These are phyloP conservation scores for Tulasnella calospora DNA, from an alignment of 768 basidiomycete species.

Conservation along the genomic window DNA sequence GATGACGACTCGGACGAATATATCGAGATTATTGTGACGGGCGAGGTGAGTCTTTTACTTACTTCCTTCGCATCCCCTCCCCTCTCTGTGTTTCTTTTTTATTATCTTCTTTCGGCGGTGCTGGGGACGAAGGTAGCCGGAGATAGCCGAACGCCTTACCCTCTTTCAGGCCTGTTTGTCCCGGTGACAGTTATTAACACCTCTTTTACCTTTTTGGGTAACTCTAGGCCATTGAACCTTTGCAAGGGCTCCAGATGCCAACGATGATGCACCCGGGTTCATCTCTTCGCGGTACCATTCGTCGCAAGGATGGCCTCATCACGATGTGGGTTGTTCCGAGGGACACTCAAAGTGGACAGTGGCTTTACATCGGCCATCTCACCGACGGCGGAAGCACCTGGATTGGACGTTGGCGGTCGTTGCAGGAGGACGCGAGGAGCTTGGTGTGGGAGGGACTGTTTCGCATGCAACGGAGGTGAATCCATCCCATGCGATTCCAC, in stretches of 20 bases:
- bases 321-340: neutral
- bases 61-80: neutral
- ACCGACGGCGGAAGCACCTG: conserved; percentile 10
- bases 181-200: neutral
- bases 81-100: neutral
- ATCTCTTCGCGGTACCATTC: conserved; percentile 14
- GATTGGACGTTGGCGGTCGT: conserved; percentile 18
- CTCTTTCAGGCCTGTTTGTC: conserved; percentile 1
- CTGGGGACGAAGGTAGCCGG: neutral
- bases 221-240: conserved; percentile 21
- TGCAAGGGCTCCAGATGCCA: neutral
- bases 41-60: conserved; percentile 43
- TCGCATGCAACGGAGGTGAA: conserved; percentile 19
- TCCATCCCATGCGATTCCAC: neutral
- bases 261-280: conserved; percentile 15
- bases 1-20: conserved; percentile 46
- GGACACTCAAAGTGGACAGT: neutral
- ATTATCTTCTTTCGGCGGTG: neutral
- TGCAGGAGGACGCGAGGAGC: conserved; percentile 20
- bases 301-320: conserved; percentile 17
- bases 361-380: conserved; percentile 23
- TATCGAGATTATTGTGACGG: conserved; percentile 56
- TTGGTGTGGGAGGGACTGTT: conserved; percentile 23
- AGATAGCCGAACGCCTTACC: conserved; percentile 8
- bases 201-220: neutral